A percentile compares a stretch with the other conserved stretches of the same genome.
phyloP scores from a whole-genome alignment of 768 basidiomycete genomes.

The Piloderma croceum region DNA sequence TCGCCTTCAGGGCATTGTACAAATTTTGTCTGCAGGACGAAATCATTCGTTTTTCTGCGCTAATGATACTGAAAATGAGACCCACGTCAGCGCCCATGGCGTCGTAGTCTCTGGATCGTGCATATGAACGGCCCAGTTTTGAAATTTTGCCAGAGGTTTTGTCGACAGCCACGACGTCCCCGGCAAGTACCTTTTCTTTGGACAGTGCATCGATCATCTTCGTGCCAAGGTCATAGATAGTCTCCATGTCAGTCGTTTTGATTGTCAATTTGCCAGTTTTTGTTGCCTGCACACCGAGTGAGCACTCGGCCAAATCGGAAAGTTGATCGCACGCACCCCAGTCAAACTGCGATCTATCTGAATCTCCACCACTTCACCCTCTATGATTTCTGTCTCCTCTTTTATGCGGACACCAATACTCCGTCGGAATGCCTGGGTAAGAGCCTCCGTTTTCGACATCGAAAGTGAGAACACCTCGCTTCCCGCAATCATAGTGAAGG shows the following conservation, averaged over 20 bases:
- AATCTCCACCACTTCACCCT: constrained; percentile 97
- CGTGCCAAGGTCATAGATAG: constrained; percentile 94
- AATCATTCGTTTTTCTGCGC: constrained; percentile 5
- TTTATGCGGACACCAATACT: constrained; percentile 97
- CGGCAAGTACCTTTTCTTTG: constrained; percentile 93
- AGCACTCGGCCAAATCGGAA: constrained; percentile 79
- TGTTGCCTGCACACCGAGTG: constrained; percentile 60
- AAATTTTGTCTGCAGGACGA: constrained; percentile 75
- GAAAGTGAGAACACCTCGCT: constrained; percentile 98
- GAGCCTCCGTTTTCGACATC: constrained; percentile 97
- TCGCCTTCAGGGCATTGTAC: constrained; percentile 98
- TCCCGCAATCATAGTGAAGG: constrained; percentile 96
- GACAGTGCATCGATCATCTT: constrained; percentile 99
- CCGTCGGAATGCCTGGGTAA: constrained; percentile 92
- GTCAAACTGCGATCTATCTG: constrained; percentile 96
- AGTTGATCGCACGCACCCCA: constrained; percentile 63
- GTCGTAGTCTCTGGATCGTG: constrained; percentile 96
- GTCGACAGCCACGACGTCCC: constrained; percentile 95
- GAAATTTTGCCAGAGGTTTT: constrained; percentile 96
- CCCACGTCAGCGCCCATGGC: constrained; percentile 98
- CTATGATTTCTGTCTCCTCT: constrained; percentile 95
- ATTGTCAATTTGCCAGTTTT: constrained; percentile 97
- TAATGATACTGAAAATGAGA: constrained; percentile 14
- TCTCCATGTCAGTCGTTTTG: constrained; percentile 99
- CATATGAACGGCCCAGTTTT: constrained; percentile 93